Evolutionary conservation across 2,329 filamentous ascomycete species (phyloP).

Genomic region (Huntiella bhutanensis): DNA sequence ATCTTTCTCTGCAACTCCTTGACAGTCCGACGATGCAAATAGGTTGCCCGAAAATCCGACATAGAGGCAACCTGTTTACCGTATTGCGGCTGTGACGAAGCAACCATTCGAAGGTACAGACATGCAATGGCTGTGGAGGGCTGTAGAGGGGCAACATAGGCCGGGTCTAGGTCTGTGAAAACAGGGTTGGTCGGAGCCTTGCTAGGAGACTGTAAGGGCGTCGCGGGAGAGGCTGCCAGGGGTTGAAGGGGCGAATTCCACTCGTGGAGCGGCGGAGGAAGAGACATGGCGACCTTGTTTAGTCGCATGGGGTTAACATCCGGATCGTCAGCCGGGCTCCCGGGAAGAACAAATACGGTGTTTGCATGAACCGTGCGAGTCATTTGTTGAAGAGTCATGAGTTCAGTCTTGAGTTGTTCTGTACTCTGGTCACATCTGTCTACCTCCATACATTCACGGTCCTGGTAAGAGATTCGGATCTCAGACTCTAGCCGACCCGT

Average conservation of each 20-base stretch:
- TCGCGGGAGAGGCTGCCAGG: no score
- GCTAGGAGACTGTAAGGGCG: no score
- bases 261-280: neutral
- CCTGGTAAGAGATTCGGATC: neutral
- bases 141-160: no score
- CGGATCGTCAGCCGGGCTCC: conserved; percentile 60
- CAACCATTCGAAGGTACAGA: no score
- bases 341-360: conserved; percentile 59
- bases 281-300: conserved; percentile 41
- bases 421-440: conserved; percentile 8
- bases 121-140: no score
- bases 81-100: conserved; percentile 20
- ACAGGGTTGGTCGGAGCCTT: no score
- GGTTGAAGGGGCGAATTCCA: no score
- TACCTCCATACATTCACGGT: conserved; percentile 4
- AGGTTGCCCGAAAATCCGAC: conserved; percentile 44
- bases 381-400: conserved; percentile 69
- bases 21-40: conserved; percentile 58
- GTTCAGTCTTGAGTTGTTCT: conserved; percentile 40
- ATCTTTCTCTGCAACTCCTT: conserved; percentile 56
- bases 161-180: no score
- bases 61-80: neutral
- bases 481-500: conserved; percentile 5
- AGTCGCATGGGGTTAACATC: conserved; percentile 61
- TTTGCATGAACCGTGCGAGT: conserved; percentile 66